phyloP scores from a whole-genome alignment of 2,329 filamentous ascomycete species.

The Penicillium sp. region DNA sequence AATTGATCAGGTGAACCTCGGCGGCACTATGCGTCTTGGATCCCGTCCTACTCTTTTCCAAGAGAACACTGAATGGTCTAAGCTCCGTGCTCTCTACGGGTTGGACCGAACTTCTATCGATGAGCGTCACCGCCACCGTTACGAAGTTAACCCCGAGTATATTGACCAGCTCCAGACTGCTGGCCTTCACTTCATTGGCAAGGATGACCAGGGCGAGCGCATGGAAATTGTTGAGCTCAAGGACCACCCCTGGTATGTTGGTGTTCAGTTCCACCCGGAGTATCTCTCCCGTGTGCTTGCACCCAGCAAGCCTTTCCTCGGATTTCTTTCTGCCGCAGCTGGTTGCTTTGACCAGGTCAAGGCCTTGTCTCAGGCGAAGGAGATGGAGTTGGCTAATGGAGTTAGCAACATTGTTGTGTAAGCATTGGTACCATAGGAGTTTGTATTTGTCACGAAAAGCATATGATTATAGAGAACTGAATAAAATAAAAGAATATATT shows the following conservation, averaged over 20 bases:
- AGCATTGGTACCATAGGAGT: slow-evolving; percentile 13
- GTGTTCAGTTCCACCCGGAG: slow-evolving; percentile 86
- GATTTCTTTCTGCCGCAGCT: slow-evolving; percentile 76
- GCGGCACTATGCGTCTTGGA: slow-evolving; percentile 84
- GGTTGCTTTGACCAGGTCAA: slow-evolving; percentile 48
- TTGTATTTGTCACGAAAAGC: slow-evolving; percentile 14
- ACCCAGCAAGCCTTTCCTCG: slow-evolving; percentile 74
- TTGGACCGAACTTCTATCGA: slow-evolving; percentile 49
- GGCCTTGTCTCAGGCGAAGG: slow-evolving; percentile 11
- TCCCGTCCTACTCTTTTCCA: slow-evolving; percentile 74
- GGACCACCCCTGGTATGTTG: slow-evolving; percentile 80
- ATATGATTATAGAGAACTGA: slow-evolving; percentile 16
- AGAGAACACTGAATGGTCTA: slow-evolving; percentile 70
- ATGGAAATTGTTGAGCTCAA: slow-evolving; percentile 83
- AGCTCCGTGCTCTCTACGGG: slow-evolving; percentile 72
- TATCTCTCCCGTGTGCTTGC: slow-evolving; percentile 73
- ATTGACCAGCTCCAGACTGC: slow-evolving; percentile 65
- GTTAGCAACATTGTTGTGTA: slow-evolving; percentile 17
- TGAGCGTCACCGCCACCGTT: slow-evolving; percentile 82
- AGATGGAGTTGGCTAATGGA: slow-evolving; percentile 15
- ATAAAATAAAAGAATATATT: slow-evolving; percentile 2
- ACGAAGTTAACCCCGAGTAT: slow-evolving; percentile 82
- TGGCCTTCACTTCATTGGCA: slow-evolving; percentile 74
- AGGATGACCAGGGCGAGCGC: slow-evolving; percentile 72
- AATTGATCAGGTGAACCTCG: slow-evolving; percentile 68